A percentile compares a stretch with the other conserved stretches of the same genome.
phyloP scores from a whole-genome alignment of 2,329 filamentous ascomycete genomes.

The Chrysoporthe puriensis region DNA sequence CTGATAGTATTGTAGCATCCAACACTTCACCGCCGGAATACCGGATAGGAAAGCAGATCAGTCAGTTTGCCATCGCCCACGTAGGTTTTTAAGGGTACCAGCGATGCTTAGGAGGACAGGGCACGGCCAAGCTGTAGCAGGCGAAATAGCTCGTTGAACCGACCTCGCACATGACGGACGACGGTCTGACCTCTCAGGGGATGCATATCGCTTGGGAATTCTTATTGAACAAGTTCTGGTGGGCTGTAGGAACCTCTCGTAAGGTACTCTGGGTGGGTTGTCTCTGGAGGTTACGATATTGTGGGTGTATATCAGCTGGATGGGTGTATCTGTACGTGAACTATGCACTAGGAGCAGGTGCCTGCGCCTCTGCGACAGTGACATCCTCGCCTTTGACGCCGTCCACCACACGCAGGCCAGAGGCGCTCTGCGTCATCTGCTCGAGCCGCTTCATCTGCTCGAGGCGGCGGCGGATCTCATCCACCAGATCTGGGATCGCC shows the following conservation, averaged over 20 bases:
- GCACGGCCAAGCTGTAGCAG: background rate
- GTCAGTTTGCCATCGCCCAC: background rate
- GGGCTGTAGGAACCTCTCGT: background rate
- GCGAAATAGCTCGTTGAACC: background rate
- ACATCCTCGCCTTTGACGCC: constrained; percentile 49
- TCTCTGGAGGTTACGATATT: background rate
- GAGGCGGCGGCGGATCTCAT: constrained; percentile 56
- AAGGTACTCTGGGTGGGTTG: background rate
- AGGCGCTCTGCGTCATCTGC: constrained; percentile 46
- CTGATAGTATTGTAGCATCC: no score
- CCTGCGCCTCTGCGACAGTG: constrained; percentile 33
- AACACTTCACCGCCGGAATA: background rate
- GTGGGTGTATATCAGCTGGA: background rate
- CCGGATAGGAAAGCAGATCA: background rate
- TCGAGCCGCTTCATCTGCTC: constrained; percentile 49
- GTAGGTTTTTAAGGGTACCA: background rate
- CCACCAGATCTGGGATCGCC: constrained; percentile 62
- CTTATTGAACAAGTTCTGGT: background rate
- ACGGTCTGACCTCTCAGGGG: background rate
- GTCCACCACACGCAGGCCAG: constrained; percentile 51
- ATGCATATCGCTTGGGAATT: background rate
- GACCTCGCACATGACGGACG: background rate
- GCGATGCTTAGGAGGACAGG: background rate
- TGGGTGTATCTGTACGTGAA: background rate
- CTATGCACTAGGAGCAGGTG: constrained; percentile 15